These are phyloP conservation scores for Neonectria neomacrospora DNA, from an alignment of 2,329 filamentous ascomycete species.

Conservation along the genomic window DNA sequence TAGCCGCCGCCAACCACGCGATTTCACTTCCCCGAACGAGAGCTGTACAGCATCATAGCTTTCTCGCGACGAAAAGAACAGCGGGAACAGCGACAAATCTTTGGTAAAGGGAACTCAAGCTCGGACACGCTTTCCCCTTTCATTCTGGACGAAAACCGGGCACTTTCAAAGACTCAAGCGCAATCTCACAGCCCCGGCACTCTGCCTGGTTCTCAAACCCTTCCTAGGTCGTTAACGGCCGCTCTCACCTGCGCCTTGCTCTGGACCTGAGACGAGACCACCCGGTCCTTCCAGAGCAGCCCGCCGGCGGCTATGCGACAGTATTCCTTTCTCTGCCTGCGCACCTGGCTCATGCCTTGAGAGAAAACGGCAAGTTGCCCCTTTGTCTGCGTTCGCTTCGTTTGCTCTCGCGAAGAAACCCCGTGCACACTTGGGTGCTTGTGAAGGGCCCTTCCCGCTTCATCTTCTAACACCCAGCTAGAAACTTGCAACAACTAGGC, in stretches of 20 bases:
- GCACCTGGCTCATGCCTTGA: constrained; percentile 4
- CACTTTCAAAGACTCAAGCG: background rate
- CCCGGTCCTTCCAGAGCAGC: constrained; percentile 15
- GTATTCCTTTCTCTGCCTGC: constrained; percentile 12
- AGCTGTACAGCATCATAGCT: too few species aligned
- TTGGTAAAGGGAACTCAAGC: background rate
- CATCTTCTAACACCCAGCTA: constrained; percentile 1
- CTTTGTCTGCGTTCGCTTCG: background rate
- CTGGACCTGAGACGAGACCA: constrained; percentile 7
- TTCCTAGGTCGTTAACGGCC: background rate
- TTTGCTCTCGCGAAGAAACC: background rate
- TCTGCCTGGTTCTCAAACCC: background rate
- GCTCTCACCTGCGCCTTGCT: background rate
- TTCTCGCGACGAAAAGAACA: background rate
- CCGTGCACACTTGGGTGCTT: background rate
- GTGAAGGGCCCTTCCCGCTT: background rate
- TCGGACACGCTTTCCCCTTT: too few species aligned
- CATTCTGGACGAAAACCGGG: background rate
- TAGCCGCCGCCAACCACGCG: constrained; percentile 14
- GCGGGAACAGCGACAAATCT: background rate
- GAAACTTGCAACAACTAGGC: constrained; percentile 17
- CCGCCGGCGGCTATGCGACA: constrained; percentile 34
- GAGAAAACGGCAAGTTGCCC: background rate
- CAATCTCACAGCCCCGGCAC: background rate
- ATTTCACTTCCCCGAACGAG: background rate